Evolutionary conservation across 2,329 filamentous ascomycete species (phyloP), one percentile per base, ranked within the genome.

Genomic region (Teratosphaeria destructans): DNA sequence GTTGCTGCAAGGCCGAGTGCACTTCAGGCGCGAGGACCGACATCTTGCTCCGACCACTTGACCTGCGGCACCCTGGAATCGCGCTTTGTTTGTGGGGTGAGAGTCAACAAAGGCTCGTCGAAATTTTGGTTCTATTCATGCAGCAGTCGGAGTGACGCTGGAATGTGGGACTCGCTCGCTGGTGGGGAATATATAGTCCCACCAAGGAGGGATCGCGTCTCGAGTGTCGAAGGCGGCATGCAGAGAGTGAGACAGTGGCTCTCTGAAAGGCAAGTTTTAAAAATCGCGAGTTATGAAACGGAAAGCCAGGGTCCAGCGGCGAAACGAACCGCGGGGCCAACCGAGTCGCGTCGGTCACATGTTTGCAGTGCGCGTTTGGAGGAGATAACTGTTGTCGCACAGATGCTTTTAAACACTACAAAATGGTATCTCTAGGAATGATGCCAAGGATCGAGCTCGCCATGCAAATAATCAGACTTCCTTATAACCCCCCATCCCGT

Each of bases 21-120:
- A 94, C 83, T 72, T 96, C 90, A 66, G 87, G 80, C 65, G 91
- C 86, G 53, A 97, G 85, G 67, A 96, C 78, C 74, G 93, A 96
- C 70, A 72, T 72, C 43, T 49, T 49, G 16, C 19, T 23, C 43
- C 43, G 19, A 32, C 29, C 29, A 19, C n/a, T 49, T 49, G 43
- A 49, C 43, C 43, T 49, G 43, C 37, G 14, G n/a, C 43, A 49
- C 43, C 43, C 43, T 49, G 16, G 29, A n/a, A 49, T 49, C 43
- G 43, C 43, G 43, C 43, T 49, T 23, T 49, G 43, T 49, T 49
- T 49, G 43, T 49, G 43, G 43, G 43, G 43, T 49, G 43, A 49
- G 43, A 49, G 43, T 49, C 43, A 49, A 49, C 43, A 49, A 49
- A 49, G 43, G 43, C 43, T 19, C 16, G 43, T 19, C 43, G 43